These are phyloP conservation scores for Trichoderma gracile DNA, from an alignment of 2,329 filamentous ascomycete genomes.

Conservation along the genomic window DNA sequence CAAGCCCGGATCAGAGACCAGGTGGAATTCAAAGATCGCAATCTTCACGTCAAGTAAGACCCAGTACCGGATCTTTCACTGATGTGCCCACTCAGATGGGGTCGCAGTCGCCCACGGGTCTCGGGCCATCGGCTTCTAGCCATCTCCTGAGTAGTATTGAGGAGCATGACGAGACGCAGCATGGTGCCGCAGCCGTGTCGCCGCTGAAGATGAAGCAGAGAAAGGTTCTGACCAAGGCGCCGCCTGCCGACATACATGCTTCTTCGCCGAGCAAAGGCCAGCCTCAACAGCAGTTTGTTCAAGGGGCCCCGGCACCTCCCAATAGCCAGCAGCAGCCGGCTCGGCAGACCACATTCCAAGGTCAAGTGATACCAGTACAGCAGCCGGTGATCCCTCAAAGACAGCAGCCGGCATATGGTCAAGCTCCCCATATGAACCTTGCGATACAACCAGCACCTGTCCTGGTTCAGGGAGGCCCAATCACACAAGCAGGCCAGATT, in stretches of 20 bases:
- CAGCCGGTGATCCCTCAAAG: neutral
- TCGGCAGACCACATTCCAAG: neutral
- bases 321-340: neutral
- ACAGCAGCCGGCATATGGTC: neutral
- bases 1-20: neutral
- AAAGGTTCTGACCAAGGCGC: slow-evolving; percentile 6
- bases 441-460: neutral
- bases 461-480: neutral
- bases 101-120: slow-evolving; percentile 3
- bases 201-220: slow-evolving; percentile 2
- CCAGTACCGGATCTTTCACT: neutral
- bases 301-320: neutral
- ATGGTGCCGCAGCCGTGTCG: neutral
- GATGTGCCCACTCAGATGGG: neutral
- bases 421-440: neutral
- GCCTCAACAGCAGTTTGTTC: neutral
- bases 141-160: slow-evolving; percentile 27
- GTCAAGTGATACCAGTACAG: neutral
- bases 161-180: slow-evolving; percentile 28
- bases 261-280: neutral
- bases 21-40: slow-evolving; percentile 18
- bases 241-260: slow-evolving; percentile 17
- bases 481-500: neutral
- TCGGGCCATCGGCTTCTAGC: slow-evolving; percentile 8
- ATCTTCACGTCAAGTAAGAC: slow-evolving; percentile 12